Evolutionary conservation across 2,329 filamentous ascomycete genomes (phyloP).

Genomic region (Colletotrichum nymphaeae): DNA sequence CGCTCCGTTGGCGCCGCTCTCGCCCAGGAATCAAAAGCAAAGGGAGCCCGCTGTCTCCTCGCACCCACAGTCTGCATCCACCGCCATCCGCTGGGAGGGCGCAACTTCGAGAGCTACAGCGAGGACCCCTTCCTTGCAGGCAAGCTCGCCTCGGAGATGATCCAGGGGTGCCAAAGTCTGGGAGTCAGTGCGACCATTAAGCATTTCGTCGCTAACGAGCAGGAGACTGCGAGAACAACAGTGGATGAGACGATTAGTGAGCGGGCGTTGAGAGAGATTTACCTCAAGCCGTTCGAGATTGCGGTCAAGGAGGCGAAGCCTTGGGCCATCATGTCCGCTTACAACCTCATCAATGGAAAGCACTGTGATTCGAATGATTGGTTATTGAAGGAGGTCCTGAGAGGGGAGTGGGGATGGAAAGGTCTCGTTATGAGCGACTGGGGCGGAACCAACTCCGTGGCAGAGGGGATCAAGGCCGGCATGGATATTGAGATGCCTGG

Average conservation of each 20-base stretch:
- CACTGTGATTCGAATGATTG: conserved; percentile 61
- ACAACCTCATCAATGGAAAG: conserved; percentile 54
- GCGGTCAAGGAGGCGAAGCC: conserved; percentile 43
- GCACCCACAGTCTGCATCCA: conserved; percentile 71
- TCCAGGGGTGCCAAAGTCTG: conserved; percentile 76
- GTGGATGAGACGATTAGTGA: conserved; percentile 40
- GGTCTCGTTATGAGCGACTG: conserved; percentile 78
- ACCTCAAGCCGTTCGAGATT: conserved; percentile 44
- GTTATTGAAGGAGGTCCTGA: conserved; percentile 73
- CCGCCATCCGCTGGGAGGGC: conserved; percentile 71
- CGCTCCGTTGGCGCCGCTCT: conserved; percentile 76
- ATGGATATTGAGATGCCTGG: conserved; percentile 77
- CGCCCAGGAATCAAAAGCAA: conserved; percentile 77
- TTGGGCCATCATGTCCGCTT: conserved; percentile 45
- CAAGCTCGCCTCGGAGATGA: conserved; percentile 71
- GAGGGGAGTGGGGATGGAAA: conserved; percentile 82
- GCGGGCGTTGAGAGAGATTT: conserved; percentile 44
- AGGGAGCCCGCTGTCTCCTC: conserved; percentile 75
- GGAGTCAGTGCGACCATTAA: conserved; percentile 76
- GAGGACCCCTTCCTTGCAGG: conserved; percentile 78
- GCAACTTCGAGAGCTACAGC: conserved; percentile 69
- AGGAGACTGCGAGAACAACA: conserved; percentile 53
- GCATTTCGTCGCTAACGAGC: conserved; percentile 47
- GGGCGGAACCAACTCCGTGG: conserved; percentile 81
- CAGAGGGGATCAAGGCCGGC: conserved; percentile 78